These are phyloP conservation scores for Ceratobasidium sp. DNA, from an alignment of 1,284 basidiomycete species.

Conservation along the genomic window DNA sequence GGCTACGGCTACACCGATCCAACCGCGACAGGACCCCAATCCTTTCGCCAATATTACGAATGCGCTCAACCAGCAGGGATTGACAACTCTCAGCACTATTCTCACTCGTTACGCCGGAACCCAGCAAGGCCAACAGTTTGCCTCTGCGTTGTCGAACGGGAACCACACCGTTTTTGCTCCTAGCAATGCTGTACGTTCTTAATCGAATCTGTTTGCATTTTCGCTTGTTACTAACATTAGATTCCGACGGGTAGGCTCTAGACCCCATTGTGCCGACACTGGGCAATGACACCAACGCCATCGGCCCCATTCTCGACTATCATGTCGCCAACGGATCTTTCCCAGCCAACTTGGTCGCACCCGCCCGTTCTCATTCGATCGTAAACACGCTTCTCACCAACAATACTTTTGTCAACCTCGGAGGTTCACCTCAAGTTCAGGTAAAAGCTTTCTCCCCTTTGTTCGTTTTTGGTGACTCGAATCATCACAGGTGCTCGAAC, in stretches of 20 bases:
- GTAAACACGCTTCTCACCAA: constrained; percentile 42
- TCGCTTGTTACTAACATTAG: constrained; percentile 53
- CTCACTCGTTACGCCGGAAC: constrained; percentile 54
- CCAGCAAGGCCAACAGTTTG: constrained; percentile 54
- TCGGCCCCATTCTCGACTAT: constrained; percentile 51
- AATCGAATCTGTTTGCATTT: constrained; percentile 53
- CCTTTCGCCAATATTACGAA: constrained; percentile 34
- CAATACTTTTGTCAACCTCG: constrained; percentile 57
- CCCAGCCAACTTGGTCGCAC: constrained; percentile 50
- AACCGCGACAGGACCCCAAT: constrained; percentile 29
- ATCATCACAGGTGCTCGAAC: constrained; percentile 42
- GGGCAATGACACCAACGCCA: constrained; percentile 15
- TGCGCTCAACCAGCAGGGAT: constrained; percentile 49
- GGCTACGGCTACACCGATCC: neutral
- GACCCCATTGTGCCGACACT: constrained; percentile 52
- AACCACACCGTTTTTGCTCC: constrained; percentile 61
- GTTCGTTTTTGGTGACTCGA: constrained; percentile 45
- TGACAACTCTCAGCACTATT: constrained; percentile 55
- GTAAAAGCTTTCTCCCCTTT: constrained; percentile 51
- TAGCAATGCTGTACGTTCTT: constrained; percentile 57
- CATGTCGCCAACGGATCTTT: constrained; percentile 58
- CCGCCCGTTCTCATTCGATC: constrained; percentile 40
- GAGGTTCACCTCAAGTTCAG: constrained; percentile 52
- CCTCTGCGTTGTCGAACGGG: constrained; percentile 51
- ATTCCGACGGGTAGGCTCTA: constrained; percentile 60